A percentile compares a stretch with the other conserved stretches of the same genome.
phyloP scores from a whole-genome alignment of 495 filamentous ascomycete genomes.

The Bathelium albidoporum region DNA sequence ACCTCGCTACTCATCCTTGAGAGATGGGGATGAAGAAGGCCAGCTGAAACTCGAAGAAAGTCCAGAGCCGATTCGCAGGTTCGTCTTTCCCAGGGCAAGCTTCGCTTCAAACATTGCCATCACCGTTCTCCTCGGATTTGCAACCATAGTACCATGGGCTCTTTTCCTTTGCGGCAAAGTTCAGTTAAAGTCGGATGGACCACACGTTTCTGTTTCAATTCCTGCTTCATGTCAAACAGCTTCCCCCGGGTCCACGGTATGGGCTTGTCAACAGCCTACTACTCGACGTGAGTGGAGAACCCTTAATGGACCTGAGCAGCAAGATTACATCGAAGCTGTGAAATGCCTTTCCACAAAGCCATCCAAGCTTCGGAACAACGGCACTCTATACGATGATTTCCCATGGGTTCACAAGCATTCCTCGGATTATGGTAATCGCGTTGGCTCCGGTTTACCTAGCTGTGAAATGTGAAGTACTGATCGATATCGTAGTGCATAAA shows the following conservation, averaged over 20 bases:
- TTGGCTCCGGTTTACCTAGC: neutral
- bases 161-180: too few species aligned
- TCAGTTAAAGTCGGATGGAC: too few species aligned
- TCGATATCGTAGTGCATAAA: conserved; percentile 11
- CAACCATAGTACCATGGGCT: too few species aligned
- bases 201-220: too few species aligned
- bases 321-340: conserved; percentile 12
- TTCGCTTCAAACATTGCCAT: too few species aligned
- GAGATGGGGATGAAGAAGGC: too few species aligned
- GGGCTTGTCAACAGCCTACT: neutral
- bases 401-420: conserved; percentile 14
- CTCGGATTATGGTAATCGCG: conserved; percentile 8
- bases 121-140: too few species aligned
- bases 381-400: conserved; percentile 13
- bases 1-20: too few species aligned
- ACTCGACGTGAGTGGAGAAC: conserved; percentile 16
- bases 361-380: conserved; percentile 10
- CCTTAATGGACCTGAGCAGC: conserved; percentile 3
- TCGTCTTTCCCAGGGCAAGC: too few species aligned
- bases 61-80: too few species aligned
- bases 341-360: conserved; percentile 11
- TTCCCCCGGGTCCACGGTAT: neutral
- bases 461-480: neutral
- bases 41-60: too few species aligned
- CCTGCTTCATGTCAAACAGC: too few species aligned